These are phyloP conservation scores for Grifola frondosa DNA, from an alignment of 1,284 basidiomycete species.

Conservation along the genomic window DNA sequence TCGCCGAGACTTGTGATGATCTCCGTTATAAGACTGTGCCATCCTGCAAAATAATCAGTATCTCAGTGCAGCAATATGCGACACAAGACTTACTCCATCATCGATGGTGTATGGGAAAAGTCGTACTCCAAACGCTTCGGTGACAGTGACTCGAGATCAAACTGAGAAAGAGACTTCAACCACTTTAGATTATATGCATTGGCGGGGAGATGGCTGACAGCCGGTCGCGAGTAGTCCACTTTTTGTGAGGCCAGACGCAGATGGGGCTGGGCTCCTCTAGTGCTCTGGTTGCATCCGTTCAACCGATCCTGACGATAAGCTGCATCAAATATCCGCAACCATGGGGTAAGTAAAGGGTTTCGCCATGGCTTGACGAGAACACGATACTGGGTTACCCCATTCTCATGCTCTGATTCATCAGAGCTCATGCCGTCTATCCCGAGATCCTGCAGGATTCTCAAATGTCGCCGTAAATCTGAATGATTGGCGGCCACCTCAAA, in stretches of 20 bases:
- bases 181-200: too few species aligned
- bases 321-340: constrained; percentile 5
- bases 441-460: background rate
- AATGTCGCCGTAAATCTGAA: background rate
- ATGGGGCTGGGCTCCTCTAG: background rate
- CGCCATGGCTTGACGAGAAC: constrained; percentile 6
- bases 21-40: too few species aligned
- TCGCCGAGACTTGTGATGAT: too few species aligned
- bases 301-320: background rate
- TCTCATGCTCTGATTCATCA: constrained; percentile 2
- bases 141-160: too few species aligned
- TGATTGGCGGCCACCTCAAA: background rate
- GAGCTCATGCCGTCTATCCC: constrained; percentile 5
- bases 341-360: background rate
- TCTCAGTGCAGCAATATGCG: too few species aligned
- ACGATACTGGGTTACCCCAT: constrained; percentile 3
- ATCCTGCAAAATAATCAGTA: too few species aligned
- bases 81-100: too few species aligned
- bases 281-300: background rate
- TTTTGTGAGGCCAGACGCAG: background rate
- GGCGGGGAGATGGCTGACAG: background rate
- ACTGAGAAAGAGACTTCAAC: too few species aligned
- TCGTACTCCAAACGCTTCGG: too few species aligned
- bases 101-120: too few species aligned
- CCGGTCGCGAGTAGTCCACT: background rate